Evolutionary conservation across 805 yeast species (phyloP), one percentile per base, ranked within the genome.

Genomic region (Yarrowia divulgata): DNA sequence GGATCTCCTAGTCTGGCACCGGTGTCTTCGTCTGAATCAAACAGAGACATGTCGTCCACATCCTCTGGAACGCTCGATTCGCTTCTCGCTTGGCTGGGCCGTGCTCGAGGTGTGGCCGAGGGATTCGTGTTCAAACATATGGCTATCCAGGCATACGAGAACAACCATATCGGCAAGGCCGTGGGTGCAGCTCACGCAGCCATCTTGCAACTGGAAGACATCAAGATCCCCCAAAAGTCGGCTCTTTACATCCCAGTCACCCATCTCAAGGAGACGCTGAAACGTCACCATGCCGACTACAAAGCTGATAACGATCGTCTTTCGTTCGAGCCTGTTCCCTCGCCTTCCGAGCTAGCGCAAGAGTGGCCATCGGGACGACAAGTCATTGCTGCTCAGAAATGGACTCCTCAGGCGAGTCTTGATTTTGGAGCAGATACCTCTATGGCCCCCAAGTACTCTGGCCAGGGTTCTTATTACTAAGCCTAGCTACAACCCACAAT

Each of bases 291-390:
- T 13, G 50, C 69, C 16, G 54, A 60, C 18, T 75, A 73, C 70
- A 71, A 72, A 52, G 72, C 73, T 7, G 79, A 79, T 29, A 78
- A 78, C 69, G 73, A 76, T 35, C 57, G 75, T 18, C 71, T 77
- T 8, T 68, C 75, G 14, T 77, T 78, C 70, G 79, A 78, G 70
- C 69, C 74, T 13, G 72, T 78, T 9, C 80, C 80, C 0, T 70
- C 72, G n/a, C 40, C 68, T 4, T 29, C 68, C 10, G 79, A 75
- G 2, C 69, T 76, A 1, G 73, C 72, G 12, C 70, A 72, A 10
- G 70, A 70, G 42, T 75, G 79, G 79, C 79, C 79, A 2, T 77
- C 79, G 0, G 79, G 79, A 7, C 69, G 79, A 55, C 75, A 76
- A 64, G 77, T 76, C 1, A 71, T 76, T 14, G 67, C 75, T n/a